Conservation (phyloP, 768 basidiomycete species). For the Infundibulicybe gibba region DNA sequence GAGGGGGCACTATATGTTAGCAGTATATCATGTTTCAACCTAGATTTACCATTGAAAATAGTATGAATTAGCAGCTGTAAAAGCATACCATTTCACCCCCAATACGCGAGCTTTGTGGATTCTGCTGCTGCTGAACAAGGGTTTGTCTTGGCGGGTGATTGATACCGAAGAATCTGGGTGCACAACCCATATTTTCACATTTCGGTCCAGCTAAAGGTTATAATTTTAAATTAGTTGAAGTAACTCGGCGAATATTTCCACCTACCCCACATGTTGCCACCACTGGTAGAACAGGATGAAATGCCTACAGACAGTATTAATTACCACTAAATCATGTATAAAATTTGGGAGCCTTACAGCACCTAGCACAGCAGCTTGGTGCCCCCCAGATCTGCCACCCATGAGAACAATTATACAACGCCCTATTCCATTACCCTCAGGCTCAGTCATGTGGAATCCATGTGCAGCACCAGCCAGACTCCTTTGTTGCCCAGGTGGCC, state of each 20-base stretch:
- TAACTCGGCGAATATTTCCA: constrained; percentile 2
- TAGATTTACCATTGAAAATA: constrained; percentile 18
- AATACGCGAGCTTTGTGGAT: constrained; percentile 65
- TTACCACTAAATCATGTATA: constrained; percentile 2
- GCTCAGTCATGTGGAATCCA: constrained; percentile 56
- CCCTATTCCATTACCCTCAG: constrained; percentile 60
- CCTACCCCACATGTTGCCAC: constrained; percentile 78
- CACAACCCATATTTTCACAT: constrained; percentile 73
- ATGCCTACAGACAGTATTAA: constrained; percentile 40
- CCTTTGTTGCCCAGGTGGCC: constrained; percentile 45
- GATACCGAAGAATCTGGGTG: constrained; percentile 30
- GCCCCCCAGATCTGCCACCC: constrained; percentile 73
- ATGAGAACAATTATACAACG: constrained; percentile 62
- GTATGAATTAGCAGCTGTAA: not conserved
- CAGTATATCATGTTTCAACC: constrained; percentile 56
- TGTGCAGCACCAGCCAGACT: constrained; percentile 68
- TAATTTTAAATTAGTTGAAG: not conserved
- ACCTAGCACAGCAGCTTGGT: constrained; percentile 62
- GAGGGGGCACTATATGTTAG: constrained; percentile 52
- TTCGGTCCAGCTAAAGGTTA: constrained; percentile 56
- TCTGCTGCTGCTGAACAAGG: constrained; percentile 63
- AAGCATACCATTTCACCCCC: constrained; percentile 56
- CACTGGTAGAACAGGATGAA: constrained; percentile 60
- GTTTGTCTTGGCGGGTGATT: constrained; percentile 66
- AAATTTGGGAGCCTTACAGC: constrained; percentile 39